Base-by-base conservation (phyloP, 1,284 basidiomycete genomes). In the Moniliella sp. region DNA sequence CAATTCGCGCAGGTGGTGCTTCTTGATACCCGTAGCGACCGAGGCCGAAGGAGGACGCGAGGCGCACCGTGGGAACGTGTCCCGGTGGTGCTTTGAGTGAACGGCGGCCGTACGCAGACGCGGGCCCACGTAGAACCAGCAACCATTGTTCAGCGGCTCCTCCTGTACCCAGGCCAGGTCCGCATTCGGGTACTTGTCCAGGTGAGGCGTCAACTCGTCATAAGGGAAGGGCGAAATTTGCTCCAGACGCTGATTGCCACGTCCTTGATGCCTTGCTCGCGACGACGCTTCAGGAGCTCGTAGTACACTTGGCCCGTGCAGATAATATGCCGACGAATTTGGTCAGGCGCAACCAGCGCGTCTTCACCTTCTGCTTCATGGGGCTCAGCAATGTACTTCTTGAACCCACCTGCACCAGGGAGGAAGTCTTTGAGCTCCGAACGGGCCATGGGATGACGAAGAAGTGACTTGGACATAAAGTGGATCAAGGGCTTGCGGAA, bases 221-320 rank as follows among this genome's bases (percentile, higher is more conserved):
- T 94, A 94, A 30, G 91, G 86, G 70, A 97, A 78, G 1, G 88
- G 91, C 25, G 79, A 82, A 35, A 94, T 56, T 65, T 97, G 88
- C 64, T 99, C 91, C 30, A 97, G 62, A 35, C 91, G 70, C 51
- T 80, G 56, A 97, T 93, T 18, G 77, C 88, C 39, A 94, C 71
- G 56, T 97, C 77, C 49, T 79, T 79, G 67, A 86, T 55, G 25
- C 48, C 43, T 36, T 57, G 46, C 40, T 57, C 53, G 19, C 54
- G 40, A 27, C 56, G 40, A 37, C 50, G 36, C 34, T 57, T 76
- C 19, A 88, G 61, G 28, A 97, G 71, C 21, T 78, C 71, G 59
- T 78, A 75, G 67, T 94, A 97, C 17, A 93, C 81, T 68, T 97
- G 88, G 46, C 88, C 86, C 11, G 61, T 36, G 21, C 36, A 33